These are phyloP conservation scores for Cercospora sp. DNA, from an alignment of 2,329 filamentous ascomycete species.

Conservation along the genomic window DNA sequence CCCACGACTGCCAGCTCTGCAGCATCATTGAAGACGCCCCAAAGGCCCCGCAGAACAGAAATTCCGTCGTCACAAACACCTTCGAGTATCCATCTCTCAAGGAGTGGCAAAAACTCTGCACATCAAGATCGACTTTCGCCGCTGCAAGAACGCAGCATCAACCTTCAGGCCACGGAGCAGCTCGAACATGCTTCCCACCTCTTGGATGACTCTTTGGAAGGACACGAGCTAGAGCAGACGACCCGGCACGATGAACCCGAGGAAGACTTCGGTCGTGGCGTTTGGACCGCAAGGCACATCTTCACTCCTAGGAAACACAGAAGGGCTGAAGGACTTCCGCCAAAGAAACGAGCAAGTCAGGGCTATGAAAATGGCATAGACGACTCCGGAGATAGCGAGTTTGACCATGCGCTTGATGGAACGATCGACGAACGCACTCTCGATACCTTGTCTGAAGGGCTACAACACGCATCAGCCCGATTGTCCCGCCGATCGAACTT, in stretches of 20 bases:
- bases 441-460: not conserved
- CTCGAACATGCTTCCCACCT: not conserved
- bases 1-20: constrained; percentile 22
- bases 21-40: constrained; percentile 17
- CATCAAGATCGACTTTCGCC: constrained; percentile 18
- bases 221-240: not conserved
- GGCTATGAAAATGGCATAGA: constrained; percentile 10
- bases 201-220: not conserved
- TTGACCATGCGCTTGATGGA: not conserved
- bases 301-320: constrained; percentile 17
- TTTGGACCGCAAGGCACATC: constrained; percentile 13
- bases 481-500: not conserved
- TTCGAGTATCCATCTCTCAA: constrained; percentile 21
- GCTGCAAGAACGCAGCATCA: constrained; percentile 25
- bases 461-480: not conserved
- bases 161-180: constrained; percentile 4
- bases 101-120: not conserved
- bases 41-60: constrained; percentile 7
- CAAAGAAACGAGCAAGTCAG: constrained; percentile 7
- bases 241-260: not conserved
- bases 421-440: not conserved
- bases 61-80: constrained; percentile 27
- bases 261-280: not conserved
- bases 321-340: not conserved
- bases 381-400: not conserved